Percentiles rank a stretch among this genome's conserved stretches.
These are phyloP conservation scores for Lactifluus volemus DNA, from an alignment of 768 basidiomycete genomes.

Conservation along the genomic window DNA sequence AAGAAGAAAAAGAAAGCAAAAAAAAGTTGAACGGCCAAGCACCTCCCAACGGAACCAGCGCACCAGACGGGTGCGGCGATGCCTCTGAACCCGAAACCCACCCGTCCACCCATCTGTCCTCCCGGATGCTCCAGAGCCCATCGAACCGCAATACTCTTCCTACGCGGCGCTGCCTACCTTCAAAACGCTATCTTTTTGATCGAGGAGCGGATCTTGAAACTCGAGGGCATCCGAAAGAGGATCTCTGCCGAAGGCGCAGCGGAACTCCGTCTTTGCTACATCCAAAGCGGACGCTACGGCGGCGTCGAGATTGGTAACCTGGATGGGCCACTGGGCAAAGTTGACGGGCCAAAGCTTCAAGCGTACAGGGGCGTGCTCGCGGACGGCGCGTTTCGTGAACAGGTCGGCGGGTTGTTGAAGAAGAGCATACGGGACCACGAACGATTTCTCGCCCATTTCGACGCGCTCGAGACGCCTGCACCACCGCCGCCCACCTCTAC, in stretches of 20 bases:
- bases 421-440: slow-evolving; percentile 82
- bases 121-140: slow-evolving; percentile 76
- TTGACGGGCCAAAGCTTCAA: slow-evolving; percentile 45
- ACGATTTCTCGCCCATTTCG: slow-evolving; percentile 75
- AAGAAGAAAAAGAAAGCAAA: slow-evolving; percentile 39
- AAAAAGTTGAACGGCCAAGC: slow-evolving; percentile 51
- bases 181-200: slow-evolving; percentile 71
- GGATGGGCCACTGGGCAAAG: slow-evolving; percentile 63
- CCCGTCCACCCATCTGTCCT: slow-evolving; percentile 63
- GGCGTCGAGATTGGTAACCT: slow-evolving; percentile 79
- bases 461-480: slow-evolving; percentile 46
- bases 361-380: slow-evolving; percentile 58
- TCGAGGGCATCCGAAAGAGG: slow-evolving; percentile 60
- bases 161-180: slow-evolving; percentile 75
- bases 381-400: slow-evolving; percentile 48
- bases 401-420: slow-evolving; percentile 49
- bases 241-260: slow-evolving; percentile 51
- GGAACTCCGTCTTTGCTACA: slow-evolving; percentile 68
- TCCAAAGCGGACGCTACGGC: slow-evolving; percentile 71
- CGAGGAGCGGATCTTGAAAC: slow-evolving; percentile 57
- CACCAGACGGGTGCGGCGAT: slow-evolving; percentile 36
- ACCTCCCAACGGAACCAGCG: slow-evolving; percentile 57
- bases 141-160: slow-evolving; percentile 83
- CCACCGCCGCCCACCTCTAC: neutral
- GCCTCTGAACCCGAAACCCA: slow-evolving; percentile 42